phyloP scores from a whole-genome alignment of 2,329 filamentous ascomycete species.

The Bipolaris gigantea region DNA sequence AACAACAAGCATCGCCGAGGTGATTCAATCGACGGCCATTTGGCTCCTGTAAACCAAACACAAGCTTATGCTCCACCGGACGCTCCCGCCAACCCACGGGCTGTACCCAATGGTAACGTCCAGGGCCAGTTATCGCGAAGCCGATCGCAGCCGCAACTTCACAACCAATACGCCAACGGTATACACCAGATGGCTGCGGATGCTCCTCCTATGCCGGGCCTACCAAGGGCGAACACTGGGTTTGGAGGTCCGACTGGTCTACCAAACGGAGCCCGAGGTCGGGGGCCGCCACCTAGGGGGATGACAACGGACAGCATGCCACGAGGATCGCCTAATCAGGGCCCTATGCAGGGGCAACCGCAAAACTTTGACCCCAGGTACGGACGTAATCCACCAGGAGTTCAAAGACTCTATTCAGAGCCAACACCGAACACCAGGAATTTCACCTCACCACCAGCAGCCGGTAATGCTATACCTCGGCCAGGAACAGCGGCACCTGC shows the following conservation, averaged over 20 bases:
- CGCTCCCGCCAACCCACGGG: conserved; percentile 5
- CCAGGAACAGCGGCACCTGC: conserved; percentile 39
- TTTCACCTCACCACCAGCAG: conserved; percentile 28
- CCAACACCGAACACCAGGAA: conserved; percentile 37
- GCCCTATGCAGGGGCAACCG: conserved; percentile 23
- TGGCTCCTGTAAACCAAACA: conserved; percentile 23
- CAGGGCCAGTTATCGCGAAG: conserved; percentile 56
- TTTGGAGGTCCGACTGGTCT: conserved; percentile 28
- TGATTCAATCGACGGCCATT: conserved; percentile 42
- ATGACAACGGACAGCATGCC: conserved; percentile 15
- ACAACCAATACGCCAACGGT: conserved; percentile 34
- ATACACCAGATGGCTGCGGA: conserved; percentile 75
- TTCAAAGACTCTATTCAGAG: conserved; percentile 43
- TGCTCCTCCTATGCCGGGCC: conserved; percentile 51
- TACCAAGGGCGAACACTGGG: conserved; percentile 54
- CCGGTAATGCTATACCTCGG: conserved; percentile 30
- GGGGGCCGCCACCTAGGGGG: conserved; percentile 31
- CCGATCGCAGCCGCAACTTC: conserved; percentile 68
- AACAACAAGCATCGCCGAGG: conserved; percentile 38
- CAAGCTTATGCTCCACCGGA: conserved; percentile 15
- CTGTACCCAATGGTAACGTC: conserved; percentile 22
- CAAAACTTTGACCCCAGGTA: conserved; percentile 35
- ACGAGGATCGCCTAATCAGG: conserved; percentile 21
- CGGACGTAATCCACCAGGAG: conserved; percentile 32
- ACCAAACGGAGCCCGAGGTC: conserved; percentile 32